Conservation (phyloP, 768 basidiomycete species). For the Porpolomopsis calyptriformis region DNA sequence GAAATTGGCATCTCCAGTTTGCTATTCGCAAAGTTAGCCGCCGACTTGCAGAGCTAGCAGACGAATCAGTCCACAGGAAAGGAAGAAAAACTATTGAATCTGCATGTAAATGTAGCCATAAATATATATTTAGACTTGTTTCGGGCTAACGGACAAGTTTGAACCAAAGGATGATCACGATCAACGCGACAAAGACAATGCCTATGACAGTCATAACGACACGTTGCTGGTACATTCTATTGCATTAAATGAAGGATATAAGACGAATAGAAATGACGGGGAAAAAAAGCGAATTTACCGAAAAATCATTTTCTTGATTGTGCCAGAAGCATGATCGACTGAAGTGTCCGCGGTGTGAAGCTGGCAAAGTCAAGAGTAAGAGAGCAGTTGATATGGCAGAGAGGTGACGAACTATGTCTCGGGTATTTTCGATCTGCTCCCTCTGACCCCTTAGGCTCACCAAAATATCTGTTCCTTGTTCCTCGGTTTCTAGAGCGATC, state of each 20-base stretch:
- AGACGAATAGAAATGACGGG: conserved; percentile 9
- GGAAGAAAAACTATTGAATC: too few relatives aligned
- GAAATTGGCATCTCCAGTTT: too few relatives aligned
- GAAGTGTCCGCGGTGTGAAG: conserved; percentile 77
- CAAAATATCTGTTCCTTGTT: conserved; percentile 88
- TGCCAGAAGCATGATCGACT: conserved; percentile 85
- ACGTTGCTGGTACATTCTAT: conserved; percentile 96
- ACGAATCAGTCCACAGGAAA: too few relatives aligned
- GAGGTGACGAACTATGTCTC: conserved; percentile 62
- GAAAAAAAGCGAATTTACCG: conserved; percentile 45
- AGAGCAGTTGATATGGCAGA: neutral
- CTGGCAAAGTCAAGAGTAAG: conserved; percentile 28
- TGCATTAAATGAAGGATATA: conserved; percentile 23
- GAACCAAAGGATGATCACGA: conserved; percentile 66
- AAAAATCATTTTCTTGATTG: conserved; percentile 91
- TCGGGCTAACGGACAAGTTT: conserved; percentile 3
- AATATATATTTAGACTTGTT: too few relatives aligned
- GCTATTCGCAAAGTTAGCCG: too few relatives aligned
- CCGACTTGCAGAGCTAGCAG: too few relatives aligned
- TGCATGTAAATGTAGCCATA: too few relatives aligned
- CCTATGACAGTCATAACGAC: conserved; percentile 82
- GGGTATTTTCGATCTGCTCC: conserved; percentile 88
- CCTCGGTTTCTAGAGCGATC: conserved; percentile 92
- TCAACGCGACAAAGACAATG: conserved; percentile 70
- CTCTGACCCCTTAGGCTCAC: conserved; percentile 75